phyloP scores from a whole-genome alignment of 73 alveolate genomes.

The Blepharisma stoltei region DNA sequence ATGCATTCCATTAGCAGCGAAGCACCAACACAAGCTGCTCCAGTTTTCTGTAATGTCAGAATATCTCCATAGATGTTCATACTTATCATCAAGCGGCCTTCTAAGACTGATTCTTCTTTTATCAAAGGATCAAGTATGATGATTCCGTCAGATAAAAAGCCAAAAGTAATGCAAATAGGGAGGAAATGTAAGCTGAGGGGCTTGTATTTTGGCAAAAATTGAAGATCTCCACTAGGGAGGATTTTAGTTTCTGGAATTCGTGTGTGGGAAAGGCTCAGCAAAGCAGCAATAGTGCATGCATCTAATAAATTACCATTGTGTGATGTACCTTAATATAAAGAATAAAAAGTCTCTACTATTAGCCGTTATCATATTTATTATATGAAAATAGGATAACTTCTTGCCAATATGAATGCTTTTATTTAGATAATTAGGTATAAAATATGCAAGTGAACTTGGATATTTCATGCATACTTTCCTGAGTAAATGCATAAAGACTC shows the following conservation, averaged over 20 bases:
- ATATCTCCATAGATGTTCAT: slow-evolving; percentile 18
- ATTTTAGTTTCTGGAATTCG: slow-evolving; percentile 14
- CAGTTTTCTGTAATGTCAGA: slow-evolving; percentile 13
- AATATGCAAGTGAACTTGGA: background rate
- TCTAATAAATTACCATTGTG: slow-evolving; percentile 9
- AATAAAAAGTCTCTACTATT: too few species aligned
- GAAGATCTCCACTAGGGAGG: background rate
- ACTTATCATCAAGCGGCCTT: background rate
- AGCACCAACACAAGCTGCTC: background rate
- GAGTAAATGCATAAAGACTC: slow-evolving; percentile 6
- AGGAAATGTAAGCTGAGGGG: slow-evolving; percentile 22
- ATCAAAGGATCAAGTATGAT: background rate
- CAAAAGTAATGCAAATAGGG: slow-evolving; percentile 8
- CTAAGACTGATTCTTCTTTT: slow-evolving; percentile 9
- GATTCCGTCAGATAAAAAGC: background rate
- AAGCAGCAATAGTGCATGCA: background rate
- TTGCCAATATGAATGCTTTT: too few species aligned
- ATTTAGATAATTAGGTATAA: too few species aligned
- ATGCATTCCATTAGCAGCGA: background rate
- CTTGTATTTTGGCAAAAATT: background rate
- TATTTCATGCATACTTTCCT: slow-evolving; percentile 2
- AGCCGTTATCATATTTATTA: too few species aligned
- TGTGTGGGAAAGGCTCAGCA: background rate
- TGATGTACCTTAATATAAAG: too few species aligned
- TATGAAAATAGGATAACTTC: too few species aligned